Evolutionary conservation across 768 basidiomycete genomes (phyloP).

Genomic region (Suillus fuscotomentosus): DNA sequence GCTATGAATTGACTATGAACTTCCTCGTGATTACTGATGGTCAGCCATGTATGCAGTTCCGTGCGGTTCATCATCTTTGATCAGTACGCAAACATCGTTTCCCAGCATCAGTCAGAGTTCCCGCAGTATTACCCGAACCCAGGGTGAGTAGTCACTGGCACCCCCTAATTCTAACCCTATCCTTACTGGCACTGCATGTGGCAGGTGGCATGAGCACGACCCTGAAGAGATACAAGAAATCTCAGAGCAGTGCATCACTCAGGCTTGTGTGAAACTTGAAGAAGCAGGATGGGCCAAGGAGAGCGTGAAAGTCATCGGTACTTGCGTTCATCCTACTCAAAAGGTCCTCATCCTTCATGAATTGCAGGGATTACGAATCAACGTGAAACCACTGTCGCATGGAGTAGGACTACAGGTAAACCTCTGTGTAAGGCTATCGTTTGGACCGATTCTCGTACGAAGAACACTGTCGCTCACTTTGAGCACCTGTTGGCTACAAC

Average conservation of each 20-base stretch:
- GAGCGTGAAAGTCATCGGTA: slow-evolving; percentile 91
- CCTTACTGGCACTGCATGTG: background rate
- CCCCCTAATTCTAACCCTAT: background rate
- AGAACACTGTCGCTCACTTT: slow-evolving; percentile 78
- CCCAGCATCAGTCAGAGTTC: slow-evolving; percentile 90
- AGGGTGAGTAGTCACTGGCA: slow-evolving; percentile 46
- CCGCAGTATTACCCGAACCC: slow-evolving; percentile 91
- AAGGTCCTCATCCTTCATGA: background rate
- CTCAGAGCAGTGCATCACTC: slow-evolving; percentile 73
- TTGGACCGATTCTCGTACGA: slow-evolving; percentile 95
- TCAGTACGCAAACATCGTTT: slow-evolving; percentile 81
- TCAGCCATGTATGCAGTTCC: slow-evolving; percentile 48
- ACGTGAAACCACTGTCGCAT: slow-evolving; percentile 92
- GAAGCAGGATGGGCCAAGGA: slow-evolving; percentile 72
- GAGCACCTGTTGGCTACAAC: slow-evolving; percentile 66
- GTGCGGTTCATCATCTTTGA: slow-evolving; percentile 93
- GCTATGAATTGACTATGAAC: slow-evolving; percentile 29
- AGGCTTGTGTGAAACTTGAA: slow-evolving; percentile 70
- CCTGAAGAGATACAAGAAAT: slow-evolving; percentile 76
- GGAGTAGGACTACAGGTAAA: slow-evolving; percentile 89
- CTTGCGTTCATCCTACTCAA: slow-evolving; percentile 22
- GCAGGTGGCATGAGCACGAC: slow-evolving; percentile 95
- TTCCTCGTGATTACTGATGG: background rate
- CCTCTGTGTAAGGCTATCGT: slow-evolving; percentile 89
- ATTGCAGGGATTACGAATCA: slow-evolving; percentile 89